Conservation (phyloP, 805 yeast species). For the Kluyveromyces wickerhamii region DNA sequence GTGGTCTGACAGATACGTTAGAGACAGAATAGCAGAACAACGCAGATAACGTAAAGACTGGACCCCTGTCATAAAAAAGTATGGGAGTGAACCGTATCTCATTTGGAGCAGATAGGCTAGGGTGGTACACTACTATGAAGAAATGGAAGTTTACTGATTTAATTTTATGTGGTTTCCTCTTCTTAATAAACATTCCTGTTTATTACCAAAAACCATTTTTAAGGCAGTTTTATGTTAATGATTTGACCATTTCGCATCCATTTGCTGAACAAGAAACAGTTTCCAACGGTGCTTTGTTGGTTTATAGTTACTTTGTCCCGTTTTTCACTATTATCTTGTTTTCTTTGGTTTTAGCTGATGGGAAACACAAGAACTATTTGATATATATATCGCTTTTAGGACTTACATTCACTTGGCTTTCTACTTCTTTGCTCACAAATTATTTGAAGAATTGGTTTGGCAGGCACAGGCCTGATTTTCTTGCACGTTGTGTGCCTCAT, state of each 20-base stretch:
- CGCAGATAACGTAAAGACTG: not conserved
- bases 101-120: conserved; percentile 14
- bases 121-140: conserved; percentile 15
- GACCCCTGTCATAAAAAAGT: not conserved
- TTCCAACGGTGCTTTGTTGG: conserved; percentile 42
- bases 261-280: conserved; percentile 70
- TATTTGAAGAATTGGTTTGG: conserved; percentile 78
- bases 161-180: conserved; percentile 25
- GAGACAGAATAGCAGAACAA: not conserved
- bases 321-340: conserved; percentile 30
- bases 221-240: conserved; percentile 70
- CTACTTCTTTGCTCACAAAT: conserved; percentile 61
- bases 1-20: not conserved
- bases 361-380: conserved; percentile 49
- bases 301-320: conserved; percentile 50
- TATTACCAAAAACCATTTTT: conserved; percentile 51
- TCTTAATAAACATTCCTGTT: conserved; percentile 28
- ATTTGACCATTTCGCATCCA: conserved; percentile 74
- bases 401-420: conserved; percentile 47
- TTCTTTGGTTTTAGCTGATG: conserved; percentile 31
- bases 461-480: conserved; percentile 85
- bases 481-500: conserved; percentile 74
- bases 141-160: conserved; percentile 37
- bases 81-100: conserved; percentile 21
- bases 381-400: conserved; percentile 63